Evolutionary conservation across 1,284 basidiomycete genomes (phyloP), one percentile per base, ranked within the genome.

Genomic region (Ustilago xerochloae): DNA sequence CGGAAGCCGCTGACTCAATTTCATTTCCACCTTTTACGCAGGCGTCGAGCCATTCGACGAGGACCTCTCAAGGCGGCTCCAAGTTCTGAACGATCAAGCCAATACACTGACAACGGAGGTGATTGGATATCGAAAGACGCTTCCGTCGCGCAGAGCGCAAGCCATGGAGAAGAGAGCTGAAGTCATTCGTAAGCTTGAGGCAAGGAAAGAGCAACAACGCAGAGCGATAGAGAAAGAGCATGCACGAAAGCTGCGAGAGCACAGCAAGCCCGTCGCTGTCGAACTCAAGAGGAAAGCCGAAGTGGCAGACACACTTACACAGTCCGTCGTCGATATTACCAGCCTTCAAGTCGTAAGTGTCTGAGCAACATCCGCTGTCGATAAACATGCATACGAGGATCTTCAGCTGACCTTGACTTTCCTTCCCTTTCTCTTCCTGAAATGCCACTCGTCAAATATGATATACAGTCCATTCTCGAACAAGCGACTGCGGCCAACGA

Each of bases 401-500:
- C 2, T n/a, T 9, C 41, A 20, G 6, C 41, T 45, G 30, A 3
- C 13, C 16, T 13, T 45, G 16, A 13, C 13, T 15, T 22, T 8
- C 13, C 39, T 3, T n/a, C 7, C 15, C 2, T 28, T n/a, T 10
- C 16, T 35, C 53, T 36, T 16, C 4, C 7, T 13, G 13, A 8
- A 8, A 13, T 4, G 18, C 30, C 3, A 18, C 13, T 4, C 15
- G 30, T n/a, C n/a, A n/a, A n/a, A n/a, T n/a, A n/a, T n/a, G n/a
- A n/a, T n/a, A 16, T 26, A 54, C 53, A 70, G 64, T 73, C 70
- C 6, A 73, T 73, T 8, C 36, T 73, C 22, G 70, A 73, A 49
- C 70, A 73, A 61, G 70, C 70, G 8, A 73, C 70, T 22, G 70
- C 70, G 18, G 70, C 70, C 36, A 63, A 36, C 50, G 70, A 67